Evolutionary conservation across 139 green algal genomes (phyloP), one percentile per base, ranked within the genome.

Genomic region (Astrephomene gubernaculifera): DNA sequence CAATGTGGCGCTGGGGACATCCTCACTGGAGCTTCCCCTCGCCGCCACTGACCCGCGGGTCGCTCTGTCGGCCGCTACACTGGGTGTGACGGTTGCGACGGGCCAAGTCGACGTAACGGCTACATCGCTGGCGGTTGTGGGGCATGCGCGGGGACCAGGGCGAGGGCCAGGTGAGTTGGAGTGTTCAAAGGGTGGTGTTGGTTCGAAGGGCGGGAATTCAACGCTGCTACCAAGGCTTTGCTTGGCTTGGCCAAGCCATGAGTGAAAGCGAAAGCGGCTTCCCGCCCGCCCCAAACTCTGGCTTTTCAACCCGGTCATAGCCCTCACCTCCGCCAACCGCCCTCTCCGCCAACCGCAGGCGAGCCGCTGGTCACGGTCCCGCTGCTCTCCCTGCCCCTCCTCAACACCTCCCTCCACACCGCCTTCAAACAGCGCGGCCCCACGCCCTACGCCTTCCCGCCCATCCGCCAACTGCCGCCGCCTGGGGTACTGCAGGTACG

Each of bases 401-500:
- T 87, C 35, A 86, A 52, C 25, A 60, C 70, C 7, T 61, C 31
- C 19, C 79, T 87, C 21, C 49, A 72, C 64, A 83, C 90, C 27
- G 81, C 81, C 21, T 94, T 90, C 81, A 86, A 87, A 38, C 81
- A 96, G 78, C 89, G 88, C 1, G 65, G 63, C 17, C 57, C 89
- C 5, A 61, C 92, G 38, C 93, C 95, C 79, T 90, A 96, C 87
- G 73, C 92, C 1, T 96, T 95, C 65, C 90, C 91, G 24, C 71
- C 88, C 4, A 35, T 86, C 5, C 41, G 36, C 35, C 49, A 24
- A 14, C 5, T 72, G 7, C 65, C 79, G 12, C 36, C 31, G 14
- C 64, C 75, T 3, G 71, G 31, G 2, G 35, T 41, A 12, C 45
- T 83, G 39, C 39, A 67, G 70, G 43, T 49, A 44, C 3, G 44